These are phyloP conservation scores for Mycena crocata DNA, from an alignment of 768 basidiomycete genomes.

Conservation along the genomic window DNA sequence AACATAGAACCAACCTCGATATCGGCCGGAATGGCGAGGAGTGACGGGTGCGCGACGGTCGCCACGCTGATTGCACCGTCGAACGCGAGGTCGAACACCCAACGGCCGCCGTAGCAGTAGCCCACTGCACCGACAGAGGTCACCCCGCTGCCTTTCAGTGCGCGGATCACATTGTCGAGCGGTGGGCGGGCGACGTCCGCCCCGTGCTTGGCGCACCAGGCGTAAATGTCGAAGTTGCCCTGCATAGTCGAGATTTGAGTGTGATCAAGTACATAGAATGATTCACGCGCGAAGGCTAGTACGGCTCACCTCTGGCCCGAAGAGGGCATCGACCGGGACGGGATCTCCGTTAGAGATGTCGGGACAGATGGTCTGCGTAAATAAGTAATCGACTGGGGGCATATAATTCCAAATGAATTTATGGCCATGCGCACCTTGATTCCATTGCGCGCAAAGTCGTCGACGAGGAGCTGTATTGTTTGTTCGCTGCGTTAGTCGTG, in stretches of 20 bases:
- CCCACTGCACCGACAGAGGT: slow-evolving; percentile 43
- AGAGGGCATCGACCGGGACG: slow-evolving; percentile 50
- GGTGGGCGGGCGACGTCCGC: slow-evolving; percentile 33
- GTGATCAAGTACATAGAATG: too few relatives aligned
- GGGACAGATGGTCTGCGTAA: slow-evolving; percentile 53
- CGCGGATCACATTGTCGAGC: slow-evolving; percentile 42
- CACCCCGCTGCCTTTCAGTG: slow-evolving; percentile 39
- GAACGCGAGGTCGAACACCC: slow-evolving; percentile 43
- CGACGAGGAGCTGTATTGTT: slow-evolving; percentile 34
- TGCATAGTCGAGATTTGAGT: too few relatives aligned
- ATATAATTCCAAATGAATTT: not conserved
- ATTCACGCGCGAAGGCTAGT: too few relatives aligned
- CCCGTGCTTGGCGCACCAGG: slow-evolving; percentile 15
- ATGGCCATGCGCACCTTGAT: slow-evolving; percentile 11
- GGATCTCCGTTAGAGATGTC: slow-evolving; percentile 60
- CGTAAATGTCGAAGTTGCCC: slow-evolving; percentile 24
- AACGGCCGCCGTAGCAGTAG: slow-evolving; percentile 45
- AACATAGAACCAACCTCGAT: slow-evolving; percentile 33
- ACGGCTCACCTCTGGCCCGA: too few relatives aligned
- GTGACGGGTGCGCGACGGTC: slow-evolving; percentile 46
- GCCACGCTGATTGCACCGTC: slow-evolving; percentile 37
- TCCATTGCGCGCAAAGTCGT: slow-evolving; percentile 27
- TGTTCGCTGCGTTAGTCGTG: not conserved
- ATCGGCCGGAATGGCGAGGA: slow-evolving; percentile 45
- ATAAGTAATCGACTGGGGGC: too few relatives aligned